Evolutionary conservation across 2,329 filamentous ascomycete genomes (phyloP).

Genomic region (Colletotrichum sansevieriae): DNA sequence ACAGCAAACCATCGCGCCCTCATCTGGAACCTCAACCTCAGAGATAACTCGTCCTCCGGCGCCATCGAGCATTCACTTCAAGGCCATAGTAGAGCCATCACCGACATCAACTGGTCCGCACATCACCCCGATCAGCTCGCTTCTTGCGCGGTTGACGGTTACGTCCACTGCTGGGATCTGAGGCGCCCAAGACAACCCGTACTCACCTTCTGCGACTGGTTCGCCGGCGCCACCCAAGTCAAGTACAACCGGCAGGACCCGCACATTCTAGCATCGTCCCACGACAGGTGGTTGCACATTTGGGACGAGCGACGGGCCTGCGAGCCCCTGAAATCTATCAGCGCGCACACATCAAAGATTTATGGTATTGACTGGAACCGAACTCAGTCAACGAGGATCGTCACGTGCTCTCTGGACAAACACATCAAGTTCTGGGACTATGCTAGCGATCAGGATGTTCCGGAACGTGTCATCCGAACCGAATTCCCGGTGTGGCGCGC

Average conservation of each 20-base stretch:
- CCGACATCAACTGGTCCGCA: constrained; percentile 95
- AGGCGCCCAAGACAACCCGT: constrained; percentile 79
- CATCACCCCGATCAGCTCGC: constrained; percentile 91
- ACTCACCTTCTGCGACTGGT: constrained; percentile 91
- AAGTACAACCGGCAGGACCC: constrained; percentile 92
- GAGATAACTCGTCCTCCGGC: constrained; percentile 76
- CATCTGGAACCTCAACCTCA: constrained; percentile 90
- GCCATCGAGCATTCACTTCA: constrained; percentile 90
- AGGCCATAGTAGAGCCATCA: constrained; percentile 87
- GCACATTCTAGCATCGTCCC: constrained; percentile 90
- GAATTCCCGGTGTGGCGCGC: constrained; percentile 92
- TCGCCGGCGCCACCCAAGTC: constrained; percentile 92
- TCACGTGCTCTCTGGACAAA: constrained; percentile 91
- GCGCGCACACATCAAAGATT: constrained; percentile 91
- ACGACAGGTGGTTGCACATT: constrained; percentile 87
- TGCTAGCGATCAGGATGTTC: constrained; percentile 68
- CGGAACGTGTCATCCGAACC: constrained; percentile 83
- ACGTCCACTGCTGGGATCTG: constrained; percentile 93
- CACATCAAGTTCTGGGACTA: constrained; percentile 97
- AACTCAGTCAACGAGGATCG: constrained; percentile 76
- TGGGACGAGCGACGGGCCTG: constrained; percentile 90
- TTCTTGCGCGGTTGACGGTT: constrained; percentile 93
- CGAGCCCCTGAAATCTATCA: constrained; percentile 83
- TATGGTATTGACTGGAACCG: constrained; percentile 97
- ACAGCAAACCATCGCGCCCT: constrained; percentile 95